Conservation (phyloP, 441 rosid genomes). For the Geranium incanum region DNA sequence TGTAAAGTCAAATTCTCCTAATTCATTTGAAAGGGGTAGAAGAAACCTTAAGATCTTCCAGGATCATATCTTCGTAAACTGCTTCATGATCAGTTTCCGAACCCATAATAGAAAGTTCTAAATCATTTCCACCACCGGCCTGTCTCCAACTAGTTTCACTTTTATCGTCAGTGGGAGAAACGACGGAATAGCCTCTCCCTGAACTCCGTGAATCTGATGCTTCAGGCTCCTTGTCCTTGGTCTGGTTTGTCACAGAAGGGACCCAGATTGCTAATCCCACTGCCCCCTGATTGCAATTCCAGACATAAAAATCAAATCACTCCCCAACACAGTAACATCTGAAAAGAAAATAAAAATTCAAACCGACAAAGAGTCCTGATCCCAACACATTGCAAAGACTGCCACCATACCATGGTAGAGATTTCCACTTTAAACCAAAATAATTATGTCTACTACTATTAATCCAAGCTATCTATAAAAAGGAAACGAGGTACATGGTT, state of each 20-base stretch:
- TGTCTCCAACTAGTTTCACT: slow-evolving; percentile 37
- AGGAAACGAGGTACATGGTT: not conserved
- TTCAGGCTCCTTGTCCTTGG: slow-evolving; percentile 46
- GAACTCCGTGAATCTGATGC: slow-evolving; percentile 36
- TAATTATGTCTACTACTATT: not conserved
- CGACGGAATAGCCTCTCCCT: slow-evolving; percentile 66
- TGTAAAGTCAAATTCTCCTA: not conserved
- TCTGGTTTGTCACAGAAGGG: slow-evolving; percentile 82
- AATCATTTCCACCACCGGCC: slow-evolving; percentile 36
- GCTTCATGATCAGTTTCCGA: slow-evolving; percentile 42
- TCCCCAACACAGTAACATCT: not conserved
- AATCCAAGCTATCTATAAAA: no score
- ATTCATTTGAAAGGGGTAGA: slow-evolving; percentile 11
- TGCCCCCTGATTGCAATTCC: slow-evolving; percentile 56
- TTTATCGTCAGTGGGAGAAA: slow-evolving; percentile 48
- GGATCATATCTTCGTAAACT: slow-evolving; percentile 51
- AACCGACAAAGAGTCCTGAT: not conserved
- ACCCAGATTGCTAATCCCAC: slow-evolving; percentile 99
- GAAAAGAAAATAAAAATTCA: no score
- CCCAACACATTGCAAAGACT: not conserved
- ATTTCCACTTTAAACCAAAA: not conserved
- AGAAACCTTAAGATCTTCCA: slow-evolving; percentile 63
- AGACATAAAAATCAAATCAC: slow-evolving; percentile 14
- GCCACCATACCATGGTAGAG: not conserved
- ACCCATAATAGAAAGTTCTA: slow-evolving; percentile 57